Percentiles rank a stretch among this genome's conserved stretches.
Conservation (phyloP, 2,329 filamentous ascomycete species). For the Calonectria pseudoreteaudii region DNA sequence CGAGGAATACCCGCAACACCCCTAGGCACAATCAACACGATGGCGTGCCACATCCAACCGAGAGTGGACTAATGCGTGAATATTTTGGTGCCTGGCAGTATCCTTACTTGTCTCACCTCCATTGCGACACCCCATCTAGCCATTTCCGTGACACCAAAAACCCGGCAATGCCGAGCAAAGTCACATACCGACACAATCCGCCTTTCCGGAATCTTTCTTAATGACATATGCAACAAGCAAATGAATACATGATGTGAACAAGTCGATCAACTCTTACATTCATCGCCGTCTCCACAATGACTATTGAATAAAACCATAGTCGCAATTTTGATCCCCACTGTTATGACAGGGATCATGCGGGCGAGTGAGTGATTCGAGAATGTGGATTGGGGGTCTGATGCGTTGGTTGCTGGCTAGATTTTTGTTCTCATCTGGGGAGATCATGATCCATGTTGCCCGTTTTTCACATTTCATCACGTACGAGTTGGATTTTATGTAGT, state of each 20-base stretch:
- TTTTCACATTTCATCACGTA: too few relatives aligned
- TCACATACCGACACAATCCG: not conserved
- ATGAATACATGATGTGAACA: not conserved
- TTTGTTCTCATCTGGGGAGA: not conserved
- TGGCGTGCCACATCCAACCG: not conserved
- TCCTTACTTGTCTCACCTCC: not conserved
- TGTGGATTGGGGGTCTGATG: not conserved
- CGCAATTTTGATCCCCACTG: not conserved
- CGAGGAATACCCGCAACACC: conserved; percentile 19
- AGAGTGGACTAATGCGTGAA: not conserved
- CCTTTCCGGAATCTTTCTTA: not conserved
- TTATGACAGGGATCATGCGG: not conserved
- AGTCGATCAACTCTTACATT: not conserved
- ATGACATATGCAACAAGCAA: too few relatives aligned
- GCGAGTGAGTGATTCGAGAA: not conserved
- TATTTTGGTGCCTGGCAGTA: not conserved
- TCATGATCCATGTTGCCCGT: not conserved
- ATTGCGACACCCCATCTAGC: not conserved
- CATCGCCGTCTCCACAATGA: not conserved
- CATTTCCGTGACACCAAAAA: not conserved
- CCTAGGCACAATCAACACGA: not conserved
- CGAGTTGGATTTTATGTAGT: not conserved
- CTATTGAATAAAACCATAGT: not conserved
- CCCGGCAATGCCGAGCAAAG: not conserved
- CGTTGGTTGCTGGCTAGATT: not conserved